phyloP scores from a whole-genome alignment of 495 filamentous ascomycete species.

The Aspergillus bridgeri region DNA sequence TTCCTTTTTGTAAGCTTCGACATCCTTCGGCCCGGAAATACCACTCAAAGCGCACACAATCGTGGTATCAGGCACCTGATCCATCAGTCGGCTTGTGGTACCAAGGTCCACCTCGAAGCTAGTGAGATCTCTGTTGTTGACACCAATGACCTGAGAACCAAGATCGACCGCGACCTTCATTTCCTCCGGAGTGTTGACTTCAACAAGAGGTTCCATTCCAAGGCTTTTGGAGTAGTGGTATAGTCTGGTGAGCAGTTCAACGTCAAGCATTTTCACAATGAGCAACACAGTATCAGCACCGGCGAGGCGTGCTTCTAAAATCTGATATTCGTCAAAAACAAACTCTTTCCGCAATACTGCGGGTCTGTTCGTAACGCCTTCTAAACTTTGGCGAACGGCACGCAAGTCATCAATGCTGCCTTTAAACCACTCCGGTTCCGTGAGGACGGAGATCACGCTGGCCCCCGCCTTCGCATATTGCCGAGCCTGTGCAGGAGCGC shows the following conservation, averaged over 20 bases:
- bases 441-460: slow-evolving; percentile 94
- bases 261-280: slow-evolving; percentile 96
- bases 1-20: slow-evolving; percentile 80
- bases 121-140: slow-evolving; percentile 95
- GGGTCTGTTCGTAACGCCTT: slow-evolving; percentile 86
- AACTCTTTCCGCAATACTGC: slow-evolving; percentile 95
- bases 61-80: slow-evolving; percentile 78
- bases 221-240: slow-evolving; percentile 86
- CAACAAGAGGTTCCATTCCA: slow-evolving; percentile 96
- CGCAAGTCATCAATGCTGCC: slow-evolving; percentile 92
- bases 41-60: slow-evolving; percentile 93
- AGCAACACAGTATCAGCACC: slow-evolving; percentile 93
- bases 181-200: slow-evolving; percentile 91
- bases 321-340: slow-evolving; percentile 97
- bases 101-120: slow-evolving; percentile 95
- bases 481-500: slow-evolving; percentile 84
- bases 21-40: slow-evolving; percentile 87
- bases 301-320: slow-evolving; percentile 87
- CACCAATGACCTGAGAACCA: slow-evolving; percentile 91
- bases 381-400: slow-evolving; percentile 79
- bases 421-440: slow-evolving; percentile 98
- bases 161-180: slow-evolving; percentile 84
- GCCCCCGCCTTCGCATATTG: slow-evolving; percentile 92
- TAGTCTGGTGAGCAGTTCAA: slow-evolving; percentile 67
- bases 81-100: slow-evolving; percentile 87